A percentile compares a stretch with the other conserved stretches of the same genome.
Conservation (phyloP, 352 stramenopile species). For the Phytophthora kernoviae region DNA sequence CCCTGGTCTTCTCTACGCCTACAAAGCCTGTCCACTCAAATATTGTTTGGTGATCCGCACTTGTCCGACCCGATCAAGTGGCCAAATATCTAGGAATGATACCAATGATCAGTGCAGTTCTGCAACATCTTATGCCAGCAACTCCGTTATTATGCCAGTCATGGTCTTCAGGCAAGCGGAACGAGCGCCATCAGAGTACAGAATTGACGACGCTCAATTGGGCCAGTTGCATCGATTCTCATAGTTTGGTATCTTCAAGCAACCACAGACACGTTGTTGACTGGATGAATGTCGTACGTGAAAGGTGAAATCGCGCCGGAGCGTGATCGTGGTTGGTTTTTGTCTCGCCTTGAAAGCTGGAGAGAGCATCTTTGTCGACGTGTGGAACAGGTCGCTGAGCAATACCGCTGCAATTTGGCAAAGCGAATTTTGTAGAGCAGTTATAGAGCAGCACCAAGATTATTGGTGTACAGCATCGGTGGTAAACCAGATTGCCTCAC, state of each 20-base stretch:
- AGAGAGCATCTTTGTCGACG: not conserved
- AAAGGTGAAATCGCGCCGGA: not conserved
- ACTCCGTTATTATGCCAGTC: too few species aligned
- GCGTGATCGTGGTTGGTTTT: not conserved
- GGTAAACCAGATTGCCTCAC: not conserved
- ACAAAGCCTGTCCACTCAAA: conserved; percentile 20
- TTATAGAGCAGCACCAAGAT: not conserved
- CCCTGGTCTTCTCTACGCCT: conserved; percentile 17
- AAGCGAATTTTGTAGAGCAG: not conserved
- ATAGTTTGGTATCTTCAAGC: too few species aligned
- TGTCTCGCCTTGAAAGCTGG: not conserved
- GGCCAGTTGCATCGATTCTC: too few species aligned
- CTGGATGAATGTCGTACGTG: not conserved
- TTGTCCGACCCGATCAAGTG: too few species aligned
- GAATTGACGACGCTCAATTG: too few species aligned
- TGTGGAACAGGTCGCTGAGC: too few species aligned
- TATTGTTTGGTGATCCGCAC: conserved; percentile 3
- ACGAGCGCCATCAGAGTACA: too few species aligned
- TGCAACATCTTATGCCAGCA: too few species aligned
- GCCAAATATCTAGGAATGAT: too few species aligned
- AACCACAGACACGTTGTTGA: not conserved
- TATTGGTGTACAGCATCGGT: not conserved
- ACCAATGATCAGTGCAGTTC: too few species aligned
- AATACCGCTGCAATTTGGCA: too few species aligned
- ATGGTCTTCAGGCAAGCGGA: too few species aligned